Evolutionary conservation across 345 rosid genomes (phyloP).

Genomic region (Brassica cretica): DNA sequence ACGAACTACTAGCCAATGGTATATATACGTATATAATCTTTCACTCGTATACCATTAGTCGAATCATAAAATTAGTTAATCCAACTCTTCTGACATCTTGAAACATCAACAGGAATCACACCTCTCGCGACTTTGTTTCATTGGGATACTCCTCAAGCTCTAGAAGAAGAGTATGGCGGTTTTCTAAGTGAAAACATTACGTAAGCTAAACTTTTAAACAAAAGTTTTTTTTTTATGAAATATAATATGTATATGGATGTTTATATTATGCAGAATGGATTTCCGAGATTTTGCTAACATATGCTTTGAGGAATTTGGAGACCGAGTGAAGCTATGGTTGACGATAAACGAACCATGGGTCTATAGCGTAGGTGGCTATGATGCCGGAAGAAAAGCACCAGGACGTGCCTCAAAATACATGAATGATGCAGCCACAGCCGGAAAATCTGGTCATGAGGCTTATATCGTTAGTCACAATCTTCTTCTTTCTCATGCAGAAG

Average conservation of each 20-base stretch:
- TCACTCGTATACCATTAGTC: neutral
- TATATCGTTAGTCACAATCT: constrained; percentile 34
- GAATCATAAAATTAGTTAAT: neutral
- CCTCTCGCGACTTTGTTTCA: constrained; percentile 38
- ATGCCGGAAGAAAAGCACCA: constrained; percentile 36
- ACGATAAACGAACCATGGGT: constrained; percentile 52
- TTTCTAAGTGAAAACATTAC: constrained; percentile 24
- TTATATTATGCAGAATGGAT: constrained; percentile 18
- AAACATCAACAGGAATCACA: constrained; percentile 26
- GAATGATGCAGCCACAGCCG: constrained; percentile 30
- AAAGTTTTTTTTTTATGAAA: neutral
- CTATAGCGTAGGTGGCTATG: constrained; percentile 36
- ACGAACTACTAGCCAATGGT: constrained; percentile 47
- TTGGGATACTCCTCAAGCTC: constrained; percentile 38
- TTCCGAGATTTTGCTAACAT: constrained; percentile 39
- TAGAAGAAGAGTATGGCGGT: constrained; percentile 38
- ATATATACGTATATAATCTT: neutral
- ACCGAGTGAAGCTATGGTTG: constrained; percentile 51
- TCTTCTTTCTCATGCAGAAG: constrained; percentile 38
- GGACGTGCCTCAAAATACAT: constrained; percentile 41
- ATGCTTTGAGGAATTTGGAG: constrained; percentile 50
- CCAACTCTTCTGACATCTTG: neutral
- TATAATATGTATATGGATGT: neutral
- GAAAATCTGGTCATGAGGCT: constrained; percentile 36
- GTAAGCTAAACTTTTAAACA: constrained; percentile 2